These are phyloP conservation scores for Sporothrix luriei DNA, from an alignment of 2,329 filamentous ascomycete species.

Conservation along the genomic window DNA sequence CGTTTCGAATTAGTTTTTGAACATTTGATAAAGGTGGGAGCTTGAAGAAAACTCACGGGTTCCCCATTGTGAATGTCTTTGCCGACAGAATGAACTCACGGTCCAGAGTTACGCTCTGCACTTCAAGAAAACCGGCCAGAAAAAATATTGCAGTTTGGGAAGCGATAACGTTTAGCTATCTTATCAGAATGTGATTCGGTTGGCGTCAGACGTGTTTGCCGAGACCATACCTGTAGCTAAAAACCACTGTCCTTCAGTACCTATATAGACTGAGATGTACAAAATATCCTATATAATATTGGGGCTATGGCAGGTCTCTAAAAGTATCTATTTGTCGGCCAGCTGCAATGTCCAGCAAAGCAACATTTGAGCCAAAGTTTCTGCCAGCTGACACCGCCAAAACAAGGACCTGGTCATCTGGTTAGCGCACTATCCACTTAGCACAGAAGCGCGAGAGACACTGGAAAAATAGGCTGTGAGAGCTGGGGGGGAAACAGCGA, in stretches of 20 bases:
- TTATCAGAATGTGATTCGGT: constrained; percentile 23
- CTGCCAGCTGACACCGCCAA: constrained; percentile 28
- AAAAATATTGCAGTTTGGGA: constrained; percentile 24
- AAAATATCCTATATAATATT: background rate
- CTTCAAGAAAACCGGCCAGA: constrained; percentile 23
- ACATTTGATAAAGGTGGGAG: background rate
- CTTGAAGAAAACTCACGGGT: constrained; percentile 17
- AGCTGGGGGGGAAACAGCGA: constrained; percentile 27
- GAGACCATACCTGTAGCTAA: background rate
- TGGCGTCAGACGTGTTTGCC: background rate
- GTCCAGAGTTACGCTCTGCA: background rate
- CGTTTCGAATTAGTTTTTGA: background rate
- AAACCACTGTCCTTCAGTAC: background rate
- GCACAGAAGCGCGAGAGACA: constrained; percentile 10
- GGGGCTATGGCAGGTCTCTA: no score
- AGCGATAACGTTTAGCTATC: constrained; percentile 26
- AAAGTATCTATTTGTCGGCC: background rate
- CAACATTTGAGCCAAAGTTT: background rate
- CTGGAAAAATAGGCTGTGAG: constrained; percentile 14
- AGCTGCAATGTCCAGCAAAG: background rate
- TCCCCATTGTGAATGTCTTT: constrained; percentile 25
- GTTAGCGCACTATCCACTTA: constrained; percentile 28
- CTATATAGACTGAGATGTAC: background rate
- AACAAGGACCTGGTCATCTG: constrained; percentile 29
- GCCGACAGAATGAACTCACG: background rate